Base-by-base conservation (phyloP, 139 green algal species). In the Yamagishiella unicocca region DNA sequence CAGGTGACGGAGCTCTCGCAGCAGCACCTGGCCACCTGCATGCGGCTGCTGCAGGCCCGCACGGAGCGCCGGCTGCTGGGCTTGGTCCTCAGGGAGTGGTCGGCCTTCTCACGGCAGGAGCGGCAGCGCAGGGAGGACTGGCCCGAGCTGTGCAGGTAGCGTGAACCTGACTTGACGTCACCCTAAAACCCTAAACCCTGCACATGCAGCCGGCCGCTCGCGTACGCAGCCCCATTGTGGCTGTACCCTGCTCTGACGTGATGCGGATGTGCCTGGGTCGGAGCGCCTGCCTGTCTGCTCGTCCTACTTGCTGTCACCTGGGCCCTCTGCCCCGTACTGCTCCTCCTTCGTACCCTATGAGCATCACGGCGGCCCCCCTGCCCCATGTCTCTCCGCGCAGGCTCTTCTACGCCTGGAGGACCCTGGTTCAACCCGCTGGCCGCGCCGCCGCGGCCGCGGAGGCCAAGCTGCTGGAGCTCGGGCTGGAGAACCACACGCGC, bases 91-190 rank as follows among this genome's bases (percentile, higher is more conserved):
- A 9, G 0, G 0, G 46, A 33, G 10, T 87, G 82, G 82, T 7
- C 42, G 0, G 50, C 27, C 4, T 38, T 61, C 14, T 45, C 82
- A 45, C 35, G 0, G 25, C 10, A 24, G 1, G 67, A 80, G 45
- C 46, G 67, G 8, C 67, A 68, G 82, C 80, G 80, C 10, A 42
- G 80, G 9, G 80, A 86, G 42, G 64, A 77, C 24, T 86, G 80
- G 80, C 80, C 80, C 19, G 12, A 40, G 43, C 64, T 86, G 6
- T 86, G 80, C 64, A 77, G 80, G 80, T 86, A 12, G 25, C 27
- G 19, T n/a, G n/a, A n/a, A n/a, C n/a, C n/a, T n/a, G n/a, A n/a
- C n/a, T n/a, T n/a, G n/a, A n/a, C n/a, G n/a, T n/a, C n/a, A n/a
- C n/a, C n/a, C n/a, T n/a, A n/a, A n/a, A n/a, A n/a, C n/a, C n/a